Base-by-base conservation (phyloP, 352 stramenopile species). In the Paralagenidium karlingii region DNA sequence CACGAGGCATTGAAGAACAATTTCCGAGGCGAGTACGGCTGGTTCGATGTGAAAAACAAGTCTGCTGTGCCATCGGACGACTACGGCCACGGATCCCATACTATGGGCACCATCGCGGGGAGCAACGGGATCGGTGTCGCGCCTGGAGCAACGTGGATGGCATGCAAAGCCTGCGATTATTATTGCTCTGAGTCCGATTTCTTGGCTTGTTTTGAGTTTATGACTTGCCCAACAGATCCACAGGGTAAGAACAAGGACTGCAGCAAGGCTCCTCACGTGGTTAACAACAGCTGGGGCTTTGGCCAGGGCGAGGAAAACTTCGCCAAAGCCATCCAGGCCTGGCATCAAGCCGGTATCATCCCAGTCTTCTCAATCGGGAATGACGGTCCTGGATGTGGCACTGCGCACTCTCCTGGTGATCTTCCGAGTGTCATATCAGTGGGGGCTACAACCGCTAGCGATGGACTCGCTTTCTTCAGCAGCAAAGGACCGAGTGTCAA, bases 11-110 rank as follows among this genome's bases (percentile, higher is more conserved):
- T 53, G n/a, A 3, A 22, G 22, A 8, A 34, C 36, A 20, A 8
- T 39, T 77, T 41, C 24, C 27, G 59, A 12, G 42, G 47, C 3
- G 44, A 60, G 8, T 59, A 60, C 12, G 67, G 67, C n/a, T 81
- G 67, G 67, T 76, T 58, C 42, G 65, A 81, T 37, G 45, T 49
- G 1, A 42, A 74, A 24, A 52, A 53, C 29, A 53, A 49, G 11
- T 51, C 47, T 4, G 21, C 34, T 3, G 45, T 49, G 5, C 68
- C 68, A 1, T 38, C 56, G 7, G 58, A 68, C 43, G 34, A 47
- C 24, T 30, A 55, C 22, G 58, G 50, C 32, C 58, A 68, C 43
- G 58, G 58, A 9, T 64, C 51, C 9, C 51, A 62, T 40, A 65
- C 55, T 15, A 44, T 65, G 8, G 47, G 38, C 12, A 65, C 47